phyloP scores from a whole-genome alignment of 1,284 basidiomycete species.

The Thelephora terrestris region DNA sequence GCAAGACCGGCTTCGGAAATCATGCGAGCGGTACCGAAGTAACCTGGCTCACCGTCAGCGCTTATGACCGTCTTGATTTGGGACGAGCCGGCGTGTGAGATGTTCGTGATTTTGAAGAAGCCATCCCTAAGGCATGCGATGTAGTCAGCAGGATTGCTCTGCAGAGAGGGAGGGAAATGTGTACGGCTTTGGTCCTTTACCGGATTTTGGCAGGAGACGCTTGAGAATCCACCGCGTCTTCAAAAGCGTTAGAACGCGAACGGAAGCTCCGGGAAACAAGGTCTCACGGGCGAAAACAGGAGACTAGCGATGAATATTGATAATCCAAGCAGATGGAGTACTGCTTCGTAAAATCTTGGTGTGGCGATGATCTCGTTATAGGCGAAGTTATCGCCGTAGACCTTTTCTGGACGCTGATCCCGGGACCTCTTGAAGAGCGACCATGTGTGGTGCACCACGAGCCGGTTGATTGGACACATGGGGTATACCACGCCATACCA shows the following conservation, averaged over 20 bases:
- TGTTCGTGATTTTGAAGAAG: not conserved
- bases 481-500: constrained; percentile 62
- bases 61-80: not conserved
- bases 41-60: not conserved
- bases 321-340: too few species aligned
- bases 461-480: constrained; percentile 54
- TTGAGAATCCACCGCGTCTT: too few species aligned
- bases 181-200: too few species aligned
- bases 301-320: too few species aligned
- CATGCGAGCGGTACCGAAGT: not conserved
- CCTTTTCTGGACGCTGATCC: constrained; percentile 11
- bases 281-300: too few species aligned
- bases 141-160: constrained; percentile 5
- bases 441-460: constrained; percentile 75
- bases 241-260: too few species aligned
- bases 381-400: constrained; percentile 58
- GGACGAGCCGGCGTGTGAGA: not conserved
- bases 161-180: too few species aligned
- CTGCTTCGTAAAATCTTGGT: constrained; percentile 30
- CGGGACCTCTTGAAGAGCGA: constrained; percentile 46
- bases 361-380: constrained; percentile 64
- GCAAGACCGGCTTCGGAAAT: not conserved
- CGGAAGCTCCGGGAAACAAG: too few species aligned
- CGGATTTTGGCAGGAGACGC: too few species aligned
- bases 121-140: not conserved